phyloP scores from a whole-genome alignment of 2,329 filamentous ascomycete species.

The Pseudogymnoascus sp. region DNA sequence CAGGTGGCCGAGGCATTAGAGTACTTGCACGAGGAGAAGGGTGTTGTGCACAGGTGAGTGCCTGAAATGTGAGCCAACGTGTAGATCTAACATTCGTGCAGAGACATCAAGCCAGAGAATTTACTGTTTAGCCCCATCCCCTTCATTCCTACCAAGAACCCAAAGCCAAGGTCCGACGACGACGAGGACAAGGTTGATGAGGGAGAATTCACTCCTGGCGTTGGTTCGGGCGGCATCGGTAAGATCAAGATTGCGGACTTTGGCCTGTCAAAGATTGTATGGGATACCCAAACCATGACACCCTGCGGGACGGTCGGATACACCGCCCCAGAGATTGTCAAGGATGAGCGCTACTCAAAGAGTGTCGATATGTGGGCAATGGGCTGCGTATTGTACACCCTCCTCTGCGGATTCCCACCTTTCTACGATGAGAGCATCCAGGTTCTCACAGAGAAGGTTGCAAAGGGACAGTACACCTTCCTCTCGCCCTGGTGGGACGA shows the following conservation, averaged over 20 bases:
- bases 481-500: conserved; percentile 99
- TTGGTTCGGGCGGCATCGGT: conserved; percentile 84
- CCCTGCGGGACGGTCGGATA: conserved; percentile 98
- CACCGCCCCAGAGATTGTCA: conserved; percentile 96
- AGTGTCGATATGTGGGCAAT: conserved; percentile 99
- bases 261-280: conserved; percentile 93
- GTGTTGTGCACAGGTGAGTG: conserved; percentile 89
- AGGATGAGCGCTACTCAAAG: conserved; percentile 97
- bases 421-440: conserved; percentile 99
- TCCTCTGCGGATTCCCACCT: conserved; percentile 94
- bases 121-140: conserved; percentile 85
- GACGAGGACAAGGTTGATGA: conserved; percentile 98
- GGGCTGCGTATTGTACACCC: conserved; percentile 91
- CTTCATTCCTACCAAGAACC: conserved; percentile 69
- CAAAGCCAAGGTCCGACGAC: conserved; percentile 73
- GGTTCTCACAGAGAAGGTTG: conserved; percentile 93
- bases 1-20: conserved; percentile 93
- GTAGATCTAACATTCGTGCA: conserved; percentile 34
- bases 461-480: conserved; percentile 93
- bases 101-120: conserved; percentile 98
- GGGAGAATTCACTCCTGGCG: conserved; percentile 77
- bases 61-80: not conserved
- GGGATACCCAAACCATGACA: conserved; percentile 97
- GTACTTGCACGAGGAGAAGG: conserved; percentile 89
- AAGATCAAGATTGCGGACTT: conserved; percentile 97